phyloP scores from a whole-genome alignment of 1,139 yeast genomes.

The Scheffersomyces lignicola region DNA sequence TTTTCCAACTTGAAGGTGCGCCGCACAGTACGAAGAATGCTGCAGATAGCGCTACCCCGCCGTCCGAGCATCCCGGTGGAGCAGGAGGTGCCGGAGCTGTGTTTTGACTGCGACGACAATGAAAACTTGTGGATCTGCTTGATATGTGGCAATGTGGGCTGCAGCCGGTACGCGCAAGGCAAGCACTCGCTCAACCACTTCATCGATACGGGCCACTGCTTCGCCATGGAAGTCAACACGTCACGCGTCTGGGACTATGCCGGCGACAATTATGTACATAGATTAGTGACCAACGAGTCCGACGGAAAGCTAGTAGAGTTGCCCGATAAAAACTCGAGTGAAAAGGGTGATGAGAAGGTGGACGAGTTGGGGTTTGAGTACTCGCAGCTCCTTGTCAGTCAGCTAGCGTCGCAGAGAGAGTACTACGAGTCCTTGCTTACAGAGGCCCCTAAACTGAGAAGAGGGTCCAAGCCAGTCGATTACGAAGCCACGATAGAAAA shows the following conservation, averaged over 20 bases:
- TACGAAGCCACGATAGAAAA: slow-evolving; percentile 38
- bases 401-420: slow-evolving; percentile 85
- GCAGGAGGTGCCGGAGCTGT: slow-evolving; percentile 29
- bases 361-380: slow-evolving; percentile 72
- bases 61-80: slow-evolving; percentile 14
- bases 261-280: slow-evolving; percentile 87
- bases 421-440: slow-evolving; percentile 67
- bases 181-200: slow-evolving; percentile 88
- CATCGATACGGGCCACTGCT: slow-evolving; percentile 78
- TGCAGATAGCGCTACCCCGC: slow-evolving; percentile 24
- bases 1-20: slow-evolving; percentile 37
- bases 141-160: slow-evolving; percentile 49
- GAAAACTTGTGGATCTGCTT: slow-evolving; percentile 46
- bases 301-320: slow-evolving; percentile 85
- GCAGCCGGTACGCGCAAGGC: slow-evolving; percentile 66
- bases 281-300: slow-evolving; percentile 78
- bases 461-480: slow-evolving; percentile 19
- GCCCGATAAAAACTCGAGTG: slow-evolving; percentile 31
- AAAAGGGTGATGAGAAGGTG: slow-evolving; percentile 30
- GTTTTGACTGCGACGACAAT: slow-evolving; percentile 35
- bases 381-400: slow-evolving; percentile 74
- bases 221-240: slow-evolving; percentile 83
- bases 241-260: slow-evolving; percentile 97
- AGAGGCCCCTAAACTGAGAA: slow-evolving; percentile 28
- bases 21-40: slow-evolving; percentile 33